A percentile compares a stretch with the other conserved stretches of the same genome.
Conservation (phyloP, 176 grass and related monocot genomes). For the Areca catechu region DNA sequence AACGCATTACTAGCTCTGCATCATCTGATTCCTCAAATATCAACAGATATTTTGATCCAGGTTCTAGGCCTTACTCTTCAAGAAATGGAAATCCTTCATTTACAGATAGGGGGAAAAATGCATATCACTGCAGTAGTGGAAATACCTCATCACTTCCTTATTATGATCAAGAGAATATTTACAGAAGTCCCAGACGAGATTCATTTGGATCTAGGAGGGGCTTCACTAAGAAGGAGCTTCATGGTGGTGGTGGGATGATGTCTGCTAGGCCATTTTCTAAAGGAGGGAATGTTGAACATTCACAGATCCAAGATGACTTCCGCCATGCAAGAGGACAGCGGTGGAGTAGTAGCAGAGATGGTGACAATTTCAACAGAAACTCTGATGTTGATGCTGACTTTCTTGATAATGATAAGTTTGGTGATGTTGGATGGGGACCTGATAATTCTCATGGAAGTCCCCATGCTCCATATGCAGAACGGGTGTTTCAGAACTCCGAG, state of each 20-base stretch:
- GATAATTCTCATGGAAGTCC: conserved; percentile 45
- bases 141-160: conserved; percentile 27
- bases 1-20: conserved; percentile 41
- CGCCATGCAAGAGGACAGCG: conserved; percentile 36
- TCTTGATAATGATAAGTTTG: conserved; percentile 51
- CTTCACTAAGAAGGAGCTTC: conserved; percentile 51
- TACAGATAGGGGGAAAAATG: conserved; percentile 48
- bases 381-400: conserved; percentile 47
- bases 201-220: conserved; percentile 36
- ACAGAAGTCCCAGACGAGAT: conserved; percentile 35
- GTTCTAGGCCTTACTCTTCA: conserved; percentile 35
- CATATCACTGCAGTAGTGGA: conserved; percentile 8
- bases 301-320: conserved; percentile 42
- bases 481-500: conserved; percentile 43
- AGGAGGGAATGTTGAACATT: conserved; percentile 26
- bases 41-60: conserved; percentile 45
- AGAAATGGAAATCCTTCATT: conserved; percentile 37
- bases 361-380: conserved; percentile 48
- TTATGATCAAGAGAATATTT: conserved; percentile 43
- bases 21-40: conserved; percentile 43
- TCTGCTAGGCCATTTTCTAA: conserved; percentile 33
- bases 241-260: conserved; percentile 34
- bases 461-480: conserved; percentile 43
- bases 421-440: conserved; percentile 51
- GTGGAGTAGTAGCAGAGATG: conserved; percentile 52